These are phyloP conservation scores for Ganoderma meredithae DNA, from an alignment of 1,284 basidiomycete species.

Conservation along the genomic window DNA sequence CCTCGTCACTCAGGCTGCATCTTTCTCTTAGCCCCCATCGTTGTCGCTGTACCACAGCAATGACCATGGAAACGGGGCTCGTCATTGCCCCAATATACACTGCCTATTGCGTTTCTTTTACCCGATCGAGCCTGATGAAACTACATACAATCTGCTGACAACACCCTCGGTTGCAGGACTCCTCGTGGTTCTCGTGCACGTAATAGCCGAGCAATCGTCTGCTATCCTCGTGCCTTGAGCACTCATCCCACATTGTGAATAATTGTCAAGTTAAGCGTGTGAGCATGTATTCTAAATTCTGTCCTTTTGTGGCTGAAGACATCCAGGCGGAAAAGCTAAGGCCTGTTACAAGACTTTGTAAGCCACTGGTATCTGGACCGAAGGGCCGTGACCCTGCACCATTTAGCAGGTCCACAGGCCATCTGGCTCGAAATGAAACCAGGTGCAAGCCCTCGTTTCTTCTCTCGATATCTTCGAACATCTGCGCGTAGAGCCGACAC, in stretches of 20 bases:
- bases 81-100: not conserved
- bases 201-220: not conserved
- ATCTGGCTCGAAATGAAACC: constrained; percentile 15
- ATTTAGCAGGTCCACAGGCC: constrained; percentile 8
- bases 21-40: not conserved
- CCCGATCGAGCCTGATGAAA: not conserved
- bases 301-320: not conserved
- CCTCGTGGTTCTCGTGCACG: constrained; percentile 12
- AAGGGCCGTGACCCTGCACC: constrained; percentile 18
- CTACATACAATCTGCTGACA: constrained; percentile 3
- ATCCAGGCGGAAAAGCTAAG: too few relatives aligned
- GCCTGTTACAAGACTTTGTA: not conserved
- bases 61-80: not conserved
- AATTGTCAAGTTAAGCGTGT: not conserved
- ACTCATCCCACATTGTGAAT: not conserved
- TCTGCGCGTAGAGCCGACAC: not conserved
- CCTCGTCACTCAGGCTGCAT: not conserved
- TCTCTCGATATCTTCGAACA: not conserved
- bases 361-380: constrained; percentile 1
- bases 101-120: not conserved
- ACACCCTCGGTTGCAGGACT: constrained; percentile 5
- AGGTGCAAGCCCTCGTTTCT: constrained; percentile 17
- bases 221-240: not conserved
- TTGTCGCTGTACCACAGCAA: not conserved
- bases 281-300: not conserved